Percentiles rank a stretch among this genome's conserved stretches.
phyloP scores from a whole-genome alignment of 2,329 filamentous ascomycete species.

The Hymenoscyphus albidus region DNA sequence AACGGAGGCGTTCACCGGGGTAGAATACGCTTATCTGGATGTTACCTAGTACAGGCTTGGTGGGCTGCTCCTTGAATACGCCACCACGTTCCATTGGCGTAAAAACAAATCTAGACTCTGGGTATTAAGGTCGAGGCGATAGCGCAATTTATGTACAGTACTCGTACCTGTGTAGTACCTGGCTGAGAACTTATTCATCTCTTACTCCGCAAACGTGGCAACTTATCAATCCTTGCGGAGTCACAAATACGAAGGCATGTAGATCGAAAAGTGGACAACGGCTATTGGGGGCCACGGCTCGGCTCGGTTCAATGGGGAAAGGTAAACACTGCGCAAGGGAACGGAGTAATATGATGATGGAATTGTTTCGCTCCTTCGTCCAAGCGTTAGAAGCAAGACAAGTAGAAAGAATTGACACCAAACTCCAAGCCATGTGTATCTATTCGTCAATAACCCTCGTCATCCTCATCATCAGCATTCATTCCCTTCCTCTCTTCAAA shows the following conservation, averaged over 20 bases:
- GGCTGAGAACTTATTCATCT: neutral
- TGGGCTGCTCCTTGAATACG: too few relatives aligned
- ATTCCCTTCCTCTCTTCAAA: slow-evolving; percentile 71
- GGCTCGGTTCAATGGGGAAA: neutral
- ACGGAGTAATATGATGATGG: neutral
- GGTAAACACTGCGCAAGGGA: neutral
- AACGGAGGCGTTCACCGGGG: neutral
- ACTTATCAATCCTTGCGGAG: neutral
- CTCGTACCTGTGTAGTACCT: neutral
- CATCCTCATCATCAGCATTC: slow-evolving; percentile 53
- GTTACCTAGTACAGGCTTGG: neutral
- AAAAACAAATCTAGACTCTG: neutral
- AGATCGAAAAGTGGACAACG: neutral
- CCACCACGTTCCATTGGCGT: neutral
- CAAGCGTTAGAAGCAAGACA: neutral
- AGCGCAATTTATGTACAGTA: neutral
- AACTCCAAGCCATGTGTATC: neutral
- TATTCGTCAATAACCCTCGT: slow-evolving; percentile 26
- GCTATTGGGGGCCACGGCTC: neutral
- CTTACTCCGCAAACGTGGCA: neutral
- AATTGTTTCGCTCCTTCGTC: neutral
- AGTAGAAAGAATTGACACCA: neutral
- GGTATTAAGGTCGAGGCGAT: neutral
- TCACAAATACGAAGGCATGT: neutral
- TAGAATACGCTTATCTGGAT: neutral